Evolutionary conservation across 108 stramenopile species (phyloP).

Genomic region (Cylindrotheca fusiformis): DNA sequence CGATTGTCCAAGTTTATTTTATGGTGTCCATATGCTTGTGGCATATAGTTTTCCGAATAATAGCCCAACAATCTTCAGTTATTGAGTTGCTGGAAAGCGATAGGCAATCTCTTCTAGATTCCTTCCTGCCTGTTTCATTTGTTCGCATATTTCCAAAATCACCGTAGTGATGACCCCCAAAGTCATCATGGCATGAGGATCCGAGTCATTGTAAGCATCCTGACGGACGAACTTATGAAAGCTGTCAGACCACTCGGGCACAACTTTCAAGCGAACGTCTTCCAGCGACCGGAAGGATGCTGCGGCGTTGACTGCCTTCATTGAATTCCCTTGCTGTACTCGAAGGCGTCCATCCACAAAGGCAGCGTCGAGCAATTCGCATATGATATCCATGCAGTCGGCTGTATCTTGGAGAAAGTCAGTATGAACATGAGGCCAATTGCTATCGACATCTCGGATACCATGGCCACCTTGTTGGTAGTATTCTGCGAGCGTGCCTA

Average conservation of each 20-base stretch:
- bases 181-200: background rate
- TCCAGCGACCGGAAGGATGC: background rate
- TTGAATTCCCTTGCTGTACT: background rate
- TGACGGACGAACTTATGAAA: background rate
- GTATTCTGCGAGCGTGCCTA: background rate
- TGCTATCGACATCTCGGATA: background rate
- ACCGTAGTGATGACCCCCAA: background rate
- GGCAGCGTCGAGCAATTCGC: background rate
- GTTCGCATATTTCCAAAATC: background rate
- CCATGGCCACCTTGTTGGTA: background rate
- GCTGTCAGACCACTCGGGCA: background rate
- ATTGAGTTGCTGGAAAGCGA: constrained; percentile 10
- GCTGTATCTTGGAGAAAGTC: background rate
- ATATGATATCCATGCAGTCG: background rate
- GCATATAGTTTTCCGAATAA: no score
- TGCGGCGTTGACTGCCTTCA: background rate
- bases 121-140: background rate
- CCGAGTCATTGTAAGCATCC: background rate
- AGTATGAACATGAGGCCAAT: background rate
- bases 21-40: no score
- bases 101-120: background rate
- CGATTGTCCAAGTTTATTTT: no score
- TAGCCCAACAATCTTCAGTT: no score
- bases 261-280: background rate
- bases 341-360: background rate